Conservation (phyloP, 306 rosid species). For the Quercus cerris region DNA sequence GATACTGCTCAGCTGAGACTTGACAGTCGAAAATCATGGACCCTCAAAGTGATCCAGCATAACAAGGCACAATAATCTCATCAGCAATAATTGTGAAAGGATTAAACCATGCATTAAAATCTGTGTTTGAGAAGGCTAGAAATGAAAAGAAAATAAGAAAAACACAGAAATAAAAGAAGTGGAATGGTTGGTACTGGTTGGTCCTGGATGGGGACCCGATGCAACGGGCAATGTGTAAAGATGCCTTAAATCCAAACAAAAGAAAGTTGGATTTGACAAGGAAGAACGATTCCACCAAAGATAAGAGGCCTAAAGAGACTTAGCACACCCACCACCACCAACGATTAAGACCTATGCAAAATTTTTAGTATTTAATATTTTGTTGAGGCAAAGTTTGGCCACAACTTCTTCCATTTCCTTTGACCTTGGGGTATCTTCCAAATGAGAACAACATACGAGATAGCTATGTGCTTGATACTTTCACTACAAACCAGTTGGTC, state of each 20-base stretch:
- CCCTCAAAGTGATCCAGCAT: too few species aligned
- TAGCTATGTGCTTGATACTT: neutral
- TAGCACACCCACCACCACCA: neutral
- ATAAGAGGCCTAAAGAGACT: neutral
- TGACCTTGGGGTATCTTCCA: constrained; percentile 12
- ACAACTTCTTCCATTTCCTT: constrained; percentile 5
- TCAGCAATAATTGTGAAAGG: too few species aligned
- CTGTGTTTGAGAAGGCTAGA: neutral
- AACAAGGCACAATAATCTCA: too few species aligned
- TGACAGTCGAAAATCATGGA: too few species aligned
- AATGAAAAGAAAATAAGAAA: neutral
- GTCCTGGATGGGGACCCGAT: constrained; percentile 3
- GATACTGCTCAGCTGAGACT: too few species aligned
- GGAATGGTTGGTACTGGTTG: neutral
- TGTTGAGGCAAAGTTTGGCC: neutral
- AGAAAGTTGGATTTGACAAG: neutral
- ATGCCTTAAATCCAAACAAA: neutral
- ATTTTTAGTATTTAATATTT: too few species aligned
- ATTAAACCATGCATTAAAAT: neutral
- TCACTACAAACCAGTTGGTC: neutral
- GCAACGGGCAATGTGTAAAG: neutral
- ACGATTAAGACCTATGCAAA: neutral
- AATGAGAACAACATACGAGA: neutral
- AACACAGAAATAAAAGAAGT: neutral
- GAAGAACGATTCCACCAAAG: neutral